Evolutionary conservation across 352 stramenopile genomes (phyloP).

Genomic region (Pythium vanterpoolii): DNA sequence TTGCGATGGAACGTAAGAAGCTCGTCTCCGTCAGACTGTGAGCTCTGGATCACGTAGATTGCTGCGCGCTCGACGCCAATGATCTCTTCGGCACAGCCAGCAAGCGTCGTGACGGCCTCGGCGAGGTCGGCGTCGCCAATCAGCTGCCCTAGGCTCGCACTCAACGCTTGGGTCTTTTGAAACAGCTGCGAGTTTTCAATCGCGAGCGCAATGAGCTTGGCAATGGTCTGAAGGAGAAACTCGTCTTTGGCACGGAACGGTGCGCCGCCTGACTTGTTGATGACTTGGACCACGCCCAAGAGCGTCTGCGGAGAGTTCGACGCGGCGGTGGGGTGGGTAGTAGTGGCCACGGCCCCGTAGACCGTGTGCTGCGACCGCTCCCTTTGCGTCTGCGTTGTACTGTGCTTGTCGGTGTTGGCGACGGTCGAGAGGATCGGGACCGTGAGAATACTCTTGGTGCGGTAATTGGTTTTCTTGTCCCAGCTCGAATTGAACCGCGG

Average conservation of each 20-base stretch:
- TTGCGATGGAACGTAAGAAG: conserved; percentile 74
- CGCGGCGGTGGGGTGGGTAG: background rate
- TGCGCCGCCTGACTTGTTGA: conserved; percentile 75
- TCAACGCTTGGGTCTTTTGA: conserved; percentile 74
- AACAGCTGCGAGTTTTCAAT: conserved; percentile 83
- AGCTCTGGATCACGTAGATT: conserved; percentile 43
- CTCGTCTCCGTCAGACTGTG: conserved; percentile 26
- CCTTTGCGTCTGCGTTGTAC: conserved; percentile 17
- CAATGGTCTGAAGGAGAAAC: conserved; percentile 69
- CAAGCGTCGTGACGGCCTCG: conserved; percentile 54
- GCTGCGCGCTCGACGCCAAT: conserved; percentile 66
- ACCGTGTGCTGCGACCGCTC: conserved; percentile 21
- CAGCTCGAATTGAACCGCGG: conserved; percentile 75
- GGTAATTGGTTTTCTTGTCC: conserved; percentile 78
- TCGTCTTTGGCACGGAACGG: conserved; percentile 79
- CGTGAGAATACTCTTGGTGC: conserved; percentile 77
- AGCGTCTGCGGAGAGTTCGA: conserved; percentile 27
- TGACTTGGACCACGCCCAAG: conserved; percentile 74
- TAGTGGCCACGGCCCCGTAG: conserved; percentile 16
- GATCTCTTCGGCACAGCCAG: conserved; percentile 56
- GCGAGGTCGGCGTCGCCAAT: conserved; percentile 59
- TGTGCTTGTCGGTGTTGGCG: conserved; percentile 14
- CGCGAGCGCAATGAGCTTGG: conserved; percentile 71
- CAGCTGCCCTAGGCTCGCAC: conserved; percentile 54
- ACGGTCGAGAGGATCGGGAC: conserved; percentile 65